phyloP scores from a whole-genome alignment of 441 rosid genomes.

The Pelargonium citronellum region DNA sequence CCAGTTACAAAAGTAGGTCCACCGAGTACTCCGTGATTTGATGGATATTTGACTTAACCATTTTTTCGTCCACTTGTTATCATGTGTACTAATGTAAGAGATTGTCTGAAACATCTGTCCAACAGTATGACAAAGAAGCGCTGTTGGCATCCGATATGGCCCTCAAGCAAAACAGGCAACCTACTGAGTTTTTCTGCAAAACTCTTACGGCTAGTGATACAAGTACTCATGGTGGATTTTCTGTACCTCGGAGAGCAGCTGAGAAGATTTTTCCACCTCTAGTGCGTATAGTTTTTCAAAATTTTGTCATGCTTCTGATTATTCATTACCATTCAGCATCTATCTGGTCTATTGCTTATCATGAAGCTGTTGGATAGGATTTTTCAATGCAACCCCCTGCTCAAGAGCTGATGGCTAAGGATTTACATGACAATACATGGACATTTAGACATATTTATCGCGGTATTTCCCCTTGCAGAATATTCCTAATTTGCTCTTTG shows the following conservation, averaged over 20 bases:
- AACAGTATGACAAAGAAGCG: slow-evolving; percentile 87
- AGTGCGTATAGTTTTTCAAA: slow-evolving; percentile 36
- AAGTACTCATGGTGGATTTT: slow-evolving; percentile 95
- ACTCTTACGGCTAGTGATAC: slow-evolving; percentile 64
- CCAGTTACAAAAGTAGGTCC: slow-evolving; percentile 66
- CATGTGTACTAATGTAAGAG: slow-evolving; percentile 21
- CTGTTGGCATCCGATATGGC: slow-evolving; percentile 77
- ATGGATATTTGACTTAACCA: neutral
- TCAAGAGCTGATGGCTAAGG: slow-evolving; percentile 79
- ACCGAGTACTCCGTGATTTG: neutral
- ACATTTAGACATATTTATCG: slow-evolving; percentile 88
- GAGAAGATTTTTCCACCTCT: slow-evolving; percentile 90
- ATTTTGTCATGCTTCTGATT: slow-evolving; percentile 2
- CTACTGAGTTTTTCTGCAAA: slow-evolving; percentile 85
- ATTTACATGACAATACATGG: slow-evolving; percentile 83
- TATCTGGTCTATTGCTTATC: slow-evolving; percentile 10
- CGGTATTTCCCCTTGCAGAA: slow-evolving; percentile 37
- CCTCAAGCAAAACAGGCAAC: slow-evolving; percentile 60
- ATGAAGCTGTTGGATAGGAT: slow-evolving; percentile 41
- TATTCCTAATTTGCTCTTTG: neutral
- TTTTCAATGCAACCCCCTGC: slow-evolving; percentile 90
- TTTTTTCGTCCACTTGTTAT: slow-evolving; percentile 12
- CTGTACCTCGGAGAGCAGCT: slow-evolving; percentile 95
- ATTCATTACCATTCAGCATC: neutral
- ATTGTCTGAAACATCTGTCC: slow-evolving; percentile 10